Conservation (phyloP, 345 rosid genomes). For the Syzygium grande region DNA sequence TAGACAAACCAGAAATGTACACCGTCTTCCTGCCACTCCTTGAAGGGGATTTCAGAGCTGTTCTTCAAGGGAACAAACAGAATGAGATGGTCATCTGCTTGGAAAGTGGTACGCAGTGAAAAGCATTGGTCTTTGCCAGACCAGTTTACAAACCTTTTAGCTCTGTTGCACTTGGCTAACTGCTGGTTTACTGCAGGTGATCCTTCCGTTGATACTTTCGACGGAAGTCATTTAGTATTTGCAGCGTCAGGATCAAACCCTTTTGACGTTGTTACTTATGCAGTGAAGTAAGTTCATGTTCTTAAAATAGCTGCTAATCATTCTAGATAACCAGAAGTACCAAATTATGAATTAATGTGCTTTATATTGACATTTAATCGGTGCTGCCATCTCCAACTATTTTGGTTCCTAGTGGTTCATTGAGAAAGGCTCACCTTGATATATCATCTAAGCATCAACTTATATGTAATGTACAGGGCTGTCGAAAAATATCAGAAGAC, state of each 20-base stretch:
- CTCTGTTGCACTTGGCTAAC: background rate
- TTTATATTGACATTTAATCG: background rate
- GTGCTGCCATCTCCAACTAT: background rate
- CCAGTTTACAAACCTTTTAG: background rate
- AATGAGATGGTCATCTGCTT: constrained; percentile 23
- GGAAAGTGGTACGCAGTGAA: constrained; percentile 20
- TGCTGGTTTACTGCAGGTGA: background rate
- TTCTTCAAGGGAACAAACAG: constrained; percentile 22
- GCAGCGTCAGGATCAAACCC: constrained; percentile 23
- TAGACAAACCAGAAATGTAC: constrained; percentile 12
- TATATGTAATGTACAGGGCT: constrained; percentile 1
- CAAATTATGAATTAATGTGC: background rate
- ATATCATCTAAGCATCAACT: background rate
- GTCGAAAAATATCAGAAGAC: constrained; percentile 23
- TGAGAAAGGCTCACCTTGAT: background rate
- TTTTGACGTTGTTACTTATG: constrained; percentile 20
- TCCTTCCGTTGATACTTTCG: background rate
- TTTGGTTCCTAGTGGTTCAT: background rate
- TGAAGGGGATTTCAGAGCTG: constrained; percentile 26
- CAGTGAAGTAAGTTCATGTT: constrained; percentile 9
- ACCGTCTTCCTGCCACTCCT: constrained; percentile 20
- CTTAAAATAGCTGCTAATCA: background rate
- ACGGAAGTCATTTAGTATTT: constrained; percentile 8
- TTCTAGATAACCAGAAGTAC: background rate
- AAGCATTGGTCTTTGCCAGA: background rate